Percentiles rank a stretch among this genome's conserved stretches.
phyloP scores from a whole-genome alignment of 208 protist genomes.

The Crithidia fasciculata region DNA sequence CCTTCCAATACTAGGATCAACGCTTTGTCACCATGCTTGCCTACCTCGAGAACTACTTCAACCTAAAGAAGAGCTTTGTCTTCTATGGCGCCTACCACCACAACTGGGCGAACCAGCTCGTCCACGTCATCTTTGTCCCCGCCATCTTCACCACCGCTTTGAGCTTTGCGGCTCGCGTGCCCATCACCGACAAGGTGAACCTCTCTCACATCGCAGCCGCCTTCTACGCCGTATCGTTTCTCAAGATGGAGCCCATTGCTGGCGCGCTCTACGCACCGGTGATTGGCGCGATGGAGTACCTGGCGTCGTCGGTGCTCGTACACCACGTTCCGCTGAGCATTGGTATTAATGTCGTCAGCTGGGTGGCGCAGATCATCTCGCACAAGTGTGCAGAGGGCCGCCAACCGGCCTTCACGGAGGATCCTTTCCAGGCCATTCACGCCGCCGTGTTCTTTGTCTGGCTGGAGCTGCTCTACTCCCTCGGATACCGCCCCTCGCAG shows the following conservation, averaged over 20 bases:
- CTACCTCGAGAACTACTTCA: conserved; percentile 65
- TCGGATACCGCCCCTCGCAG: conserved; percentile 67
- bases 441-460: conserved; percentile 76
- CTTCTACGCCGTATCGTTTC: conserved; percentile 63
- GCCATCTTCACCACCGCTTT: conserved; percentile 72
- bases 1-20: no score
- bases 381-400: conserved; percentile 62
- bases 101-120: conserved; percentile 64
- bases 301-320: conserved; percentile 33
- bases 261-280: conserved; percentile 59
- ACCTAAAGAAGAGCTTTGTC: conserved; percentile 68
- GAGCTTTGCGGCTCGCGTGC: conserved; percentile 46
- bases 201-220: conserved; percentile 48
- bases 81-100: conserved; percentile 80
- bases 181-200: conserved; percentile 42
- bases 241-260: conserved; percentile 63
- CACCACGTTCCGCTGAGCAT: conserved; percentile 35
- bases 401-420: conserved; percentile 76
- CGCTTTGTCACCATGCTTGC: conserved; percentile 21
- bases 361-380: conserved; percentile 66
- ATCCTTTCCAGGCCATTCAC: conserved; percentile 74
- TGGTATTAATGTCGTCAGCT: conserved; percentile 50
- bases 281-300: conserved; percentile 46
- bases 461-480: conserved; percentile 75
- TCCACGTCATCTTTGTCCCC: conserved; percentile 82